Conservation (phyloP, 1,139 yeast genomes). For the Pichia sp. region DNA sequence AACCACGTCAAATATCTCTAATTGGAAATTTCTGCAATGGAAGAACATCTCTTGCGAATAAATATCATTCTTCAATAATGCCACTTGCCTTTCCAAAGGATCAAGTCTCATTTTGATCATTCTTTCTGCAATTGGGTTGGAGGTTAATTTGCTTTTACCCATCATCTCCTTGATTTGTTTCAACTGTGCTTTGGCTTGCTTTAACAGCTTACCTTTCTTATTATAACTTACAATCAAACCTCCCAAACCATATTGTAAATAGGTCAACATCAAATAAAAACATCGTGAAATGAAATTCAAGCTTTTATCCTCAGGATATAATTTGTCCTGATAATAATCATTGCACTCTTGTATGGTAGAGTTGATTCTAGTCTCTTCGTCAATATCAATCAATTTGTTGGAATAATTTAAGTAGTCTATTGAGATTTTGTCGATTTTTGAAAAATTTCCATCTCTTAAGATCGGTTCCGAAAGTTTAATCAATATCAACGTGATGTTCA, state of each 20-base stretch:
- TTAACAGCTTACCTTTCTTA: conserved; percentile 47
- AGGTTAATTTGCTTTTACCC: conserved; percentile 15
- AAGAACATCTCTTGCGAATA: conserved; percentile 59
- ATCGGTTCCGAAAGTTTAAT: conserved; percentile 80
- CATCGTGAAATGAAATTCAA: conserved; percentile 82
- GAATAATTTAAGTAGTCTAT: conserved; percentile 53
- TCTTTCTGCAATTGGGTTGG: conserved; percentile 33
- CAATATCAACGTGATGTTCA: conserved; percentile 65
- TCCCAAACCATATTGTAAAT: conserved; percentile 84
- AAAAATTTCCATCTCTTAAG: conserved; percentile 46
- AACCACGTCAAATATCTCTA: conserved; percentile 69
- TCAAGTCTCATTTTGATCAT: conserved; percentile 26
- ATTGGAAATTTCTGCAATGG: conserved; percentile 48
- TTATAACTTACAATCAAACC: conserved; percentile 63
- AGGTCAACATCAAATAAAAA: conserved; percentile 73
- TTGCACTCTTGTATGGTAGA: conserved; percentile 69
- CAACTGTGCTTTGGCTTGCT: conserved; percentile 50
- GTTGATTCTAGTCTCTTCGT: conserved; percentile 79
- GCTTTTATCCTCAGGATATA: conserved; percentile 31
- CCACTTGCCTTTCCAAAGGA: conserved; percentile 27
- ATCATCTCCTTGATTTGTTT: conserved; percentile 41
- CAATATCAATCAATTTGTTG: conserved; percentile 51
- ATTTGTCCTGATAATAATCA: conserved; percentile 40
- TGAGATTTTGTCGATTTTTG: conserved; percentile 74
- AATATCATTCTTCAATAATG: conserved; percentile 40